phyloP scores from a whole-genome alignment of 148 eudicot species.

The Linanthus parryae region DNA sequence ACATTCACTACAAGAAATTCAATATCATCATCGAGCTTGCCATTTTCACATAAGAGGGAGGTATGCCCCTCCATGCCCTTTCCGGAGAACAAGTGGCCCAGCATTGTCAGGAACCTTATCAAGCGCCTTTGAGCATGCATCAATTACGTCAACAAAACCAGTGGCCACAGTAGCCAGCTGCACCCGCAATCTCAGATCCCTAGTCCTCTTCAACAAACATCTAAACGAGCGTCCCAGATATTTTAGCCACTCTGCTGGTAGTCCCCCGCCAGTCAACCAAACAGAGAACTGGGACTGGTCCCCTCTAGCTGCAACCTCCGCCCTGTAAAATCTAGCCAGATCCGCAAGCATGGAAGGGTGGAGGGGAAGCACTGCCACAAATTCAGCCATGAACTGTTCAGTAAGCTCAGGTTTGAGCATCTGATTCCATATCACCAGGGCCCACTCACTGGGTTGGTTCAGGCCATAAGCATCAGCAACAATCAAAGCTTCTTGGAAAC shows the following conservation, averaged over 20 bases:
- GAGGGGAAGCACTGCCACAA: slow-evolving; percentile 90
- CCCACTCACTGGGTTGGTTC: slow-evolving; percentile 98
- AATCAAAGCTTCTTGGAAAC: slow-evolving; percentile 91
- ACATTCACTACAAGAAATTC: neutral
- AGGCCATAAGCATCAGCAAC: slow-evolving; percentile 95
- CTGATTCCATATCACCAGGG: slow-evolving; percentile 88
- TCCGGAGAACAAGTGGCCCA: slow-evolving; percentile 86
- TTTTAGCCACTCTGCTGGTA: slow-evolving; percentile 89
- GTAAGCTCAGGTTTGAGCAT: slow-evolving; percentile 89
- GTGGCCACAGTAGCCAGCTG: slow-evolving; percentile 77
- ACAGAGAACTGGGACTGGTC: slow-evolving; percentile 87
- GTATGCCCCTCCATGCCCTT: slow-evolving; percentile 97
- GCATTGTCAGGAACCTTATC: slow-evolving; percentile 96
- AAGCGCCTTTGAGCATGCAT: slow-evolving; percentile 52
- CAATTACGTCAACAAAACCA: slow-evolving; percentile 66
- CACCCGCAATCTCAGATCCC: slow-evolving; percentile 70
- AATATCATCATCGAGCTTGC: neutral
- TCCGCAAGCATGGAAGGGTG: slow-evolving; percentile 77
- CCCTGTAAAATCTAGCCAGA: slow-evolving; percentile 72
- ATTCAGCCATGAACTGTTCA: slow-evolving; percentile 83
- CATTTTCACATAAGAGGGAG: slow-evolving; percentile 66
- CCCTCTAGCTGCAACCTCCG: slow-evolving; percentile 85
- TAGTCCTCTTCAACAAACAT: slow-evolving; percentile 77
- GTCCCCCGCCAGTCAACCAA: slow-evolving; percentile 88
- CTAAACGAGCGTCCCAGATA: slow-evolving; percentile 82